Base-by-base conservation (phyloP, 768 basidiomycete species). In the Tephrocybe rancida region DNA sequence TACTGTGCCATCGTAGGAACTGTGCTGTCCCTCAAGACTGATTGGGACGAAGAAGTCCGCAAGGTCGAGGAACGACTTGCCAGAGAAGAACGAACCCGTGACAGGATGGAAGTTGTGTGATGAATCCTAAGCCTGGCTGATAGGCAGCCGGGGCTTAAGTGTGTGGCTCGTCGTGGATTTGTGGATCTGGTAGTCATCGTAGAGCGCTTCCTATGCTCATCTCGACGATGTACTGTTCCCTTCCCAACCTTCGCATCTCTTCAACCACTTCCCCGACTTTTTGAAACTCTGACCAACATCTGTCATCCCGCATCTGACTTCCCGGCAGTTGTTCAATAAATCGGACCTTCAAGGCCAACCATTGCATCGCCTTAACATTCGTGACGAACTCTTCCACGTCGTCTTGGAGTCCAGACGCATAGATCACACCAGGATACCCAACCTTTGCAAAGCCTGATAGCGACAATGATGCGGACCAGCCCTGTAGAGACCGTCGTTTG, bases 341-440 rank as follows among this genome's bases (percentile, higher is more conserved):
- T 21, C 88, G 68, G 5, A 87, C 68, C 50, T 79, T 75, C 56
- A 90, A 67, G 9, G 88, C 88, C 0, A 90, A 72, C 90, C 89
- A 91, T 61, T 90, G 86, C 88, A 90, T 88, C 18, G 73, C 77
- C 63, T 86, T 88, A 50, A 90, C 79, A 47, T 85, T 86, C 18
- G 64, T 70, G 1, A 87, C 80, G 58, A 89, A 89, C 58, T 85
- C 83, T 60, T 85, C 78, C 11, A 90, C 71, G 43, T 79, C 70
- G 7, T 74, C 68, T 38, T 73, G 71, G 18, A 60, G 59, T 7
- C 88, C 88, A 64, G 84, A 74, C n/a, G 78, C 84, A 50, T 89
- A 92, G 39, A 92, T 87, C 41, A 89, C 74, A 3, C 88, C 88
- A 11, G 89, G 89, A 65, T 90, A 80, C 0, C 88, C 88, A 8